Evolutionary conservation across 2,329 filamentous ascomycete genomes (phyloP).

Genomic region (Botrytis fabae): DNA sequence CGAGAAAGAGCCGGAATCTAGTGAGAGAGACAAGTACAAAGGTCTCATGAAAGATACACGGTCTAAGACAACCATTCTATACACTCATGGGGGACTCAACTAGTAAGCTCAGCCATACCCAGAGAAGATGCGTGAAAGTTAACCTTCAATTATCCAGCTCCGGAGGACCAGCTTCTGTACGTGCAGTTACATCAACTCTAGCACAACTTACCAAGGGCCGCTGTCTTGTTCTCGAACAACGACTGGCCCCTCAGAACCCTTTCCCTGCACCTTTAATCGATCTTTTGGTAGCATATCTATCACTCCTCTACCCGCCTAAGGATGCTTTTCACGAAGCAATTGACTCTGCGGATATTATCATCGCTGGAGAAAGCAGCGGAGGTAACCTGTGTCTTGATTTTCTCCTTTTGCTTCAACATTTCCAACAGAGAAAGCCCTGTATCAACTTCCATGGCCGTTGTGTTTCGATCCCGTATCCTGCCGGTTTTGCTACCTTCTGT

Average conservation of each 20-base stretch:
- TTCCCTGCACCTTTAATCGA: conserved; percentile 13
- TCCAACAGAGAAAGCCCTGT: neutral
- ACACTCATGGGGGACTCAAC: too few relatives aligned
- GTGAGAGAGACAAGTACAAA: too few relatives aligned
- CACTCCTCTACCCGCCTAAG: conserved; percentile 1
- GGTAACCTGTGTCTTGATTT: neutral
- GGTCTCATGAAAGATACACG: too few relatives aligned
- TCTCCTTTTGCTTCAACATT: neutral
- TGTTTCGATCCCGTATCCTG: neutral
- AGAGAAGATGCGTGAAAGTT: too few relatives aligned
- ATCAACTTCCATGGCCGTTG: neutral
- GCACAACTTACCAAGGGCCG: neutral
- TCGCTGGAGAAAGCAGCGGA: conserved; percentile 5
- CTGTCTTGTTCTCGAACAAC: too few relatives aligned
- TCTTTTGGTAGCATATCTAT: conserved; percentile 13
- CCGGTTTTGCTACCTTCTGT: neutral
- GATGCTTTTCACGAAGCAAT: conserved; percentile 9
- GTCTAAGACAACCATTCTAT: too few relatives aligned
- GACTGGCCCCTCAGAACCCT: neutral
- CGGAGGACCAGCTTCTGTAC: too few relatives aligned
- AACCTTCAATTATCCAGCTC: too few relatives aligned
- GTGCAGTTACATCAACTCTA: too few relatives aligned
- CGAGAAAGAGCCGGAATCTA: too few relatives aligned
- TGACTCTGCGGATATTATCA: neutral
- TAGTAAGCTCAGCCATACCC: too few relatives aligned